A percentile compares a stretch with the other conserved stretches of the same genome.
These are phyloP conservation scores for Zygotorulaspora danielsina DNA, from an alignment of 805 yeast genomes.

Conservation along the genomic window DNA sequence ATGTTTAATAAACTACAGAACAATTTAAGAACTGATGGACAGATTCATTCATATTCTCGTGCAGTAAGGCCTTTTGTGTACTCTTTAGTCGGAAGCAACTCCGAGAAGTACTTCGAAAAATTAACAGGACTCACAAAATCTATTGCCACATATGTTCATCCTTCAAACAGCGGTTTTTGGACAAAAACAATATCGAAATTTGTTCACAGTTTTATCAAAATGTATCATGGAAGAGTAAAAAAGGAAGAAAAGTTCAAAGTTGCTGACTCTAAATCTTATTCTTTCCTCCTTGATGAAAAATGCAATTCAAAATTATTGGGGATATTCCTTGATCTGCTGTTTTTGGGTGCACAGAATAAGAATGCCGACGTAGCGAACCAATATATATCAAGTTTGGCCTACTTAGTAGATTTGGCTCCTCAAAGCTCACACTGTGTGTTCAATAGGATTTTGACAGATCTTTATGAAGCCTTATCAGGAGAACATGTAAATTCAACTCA, in stretches of 20 bases:
- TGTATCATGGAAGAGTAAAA: slow-evolving; percentile 54
- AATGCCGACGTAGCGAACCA: slow-evolving; percentile 50
- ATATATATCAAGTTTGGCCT: slow-evolving; percentile 55
- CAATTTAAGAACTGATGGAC: slow-evolving; percentile 37
- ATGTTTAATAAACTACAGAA: slow-evolving; percentile 53
- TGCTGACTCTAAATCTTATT: slow-evolving; percentile 19
- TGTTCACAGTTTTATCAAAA: slow-evolving; percentile 53
- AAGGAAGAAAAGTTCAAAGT: slow-evolving; percentile 41
- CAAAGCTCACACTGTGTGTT: slow-evolving; percentile 39
- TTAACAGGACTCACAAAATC: slow-evolving; percentile 59
- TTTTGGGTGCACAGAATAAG: slow-evolving; percentile 78
- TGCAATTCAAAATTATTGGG: slow-evolving; percentile 37
- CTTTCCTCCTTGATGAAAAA: slow-evolving; percentile 29
- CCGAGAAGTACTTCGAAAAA: slow-evolving; percentile 45
- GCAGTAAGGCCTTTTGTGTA: slow-evolving; percentile 48
- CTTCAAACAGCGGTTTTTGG: slow-evolving; percentile 93
- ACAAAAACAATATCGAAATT: slow-evolving; percentile 62
- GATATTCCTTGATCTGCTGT: slow-evolving; percentile 48
- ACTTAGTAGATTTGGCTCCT: slow-evolving; percentile 63
- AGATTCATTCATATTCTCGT: slow-evolving; percentile 42
- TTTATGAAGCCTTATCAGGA: slow-evolving; percentile 67
- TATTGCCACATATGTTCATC: slow-evolving; percentile 79
- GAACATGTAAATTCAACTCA: slow-evolving; percentile 72
- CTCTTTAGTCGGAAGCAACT: slow-evolving; percentile 52
- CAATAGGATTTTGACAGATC: slow-evolving; percentile 56